Base-by-base conservation (phyloP, 768 basidiomycete genomes). In the Lactarius vividus region DNA sequence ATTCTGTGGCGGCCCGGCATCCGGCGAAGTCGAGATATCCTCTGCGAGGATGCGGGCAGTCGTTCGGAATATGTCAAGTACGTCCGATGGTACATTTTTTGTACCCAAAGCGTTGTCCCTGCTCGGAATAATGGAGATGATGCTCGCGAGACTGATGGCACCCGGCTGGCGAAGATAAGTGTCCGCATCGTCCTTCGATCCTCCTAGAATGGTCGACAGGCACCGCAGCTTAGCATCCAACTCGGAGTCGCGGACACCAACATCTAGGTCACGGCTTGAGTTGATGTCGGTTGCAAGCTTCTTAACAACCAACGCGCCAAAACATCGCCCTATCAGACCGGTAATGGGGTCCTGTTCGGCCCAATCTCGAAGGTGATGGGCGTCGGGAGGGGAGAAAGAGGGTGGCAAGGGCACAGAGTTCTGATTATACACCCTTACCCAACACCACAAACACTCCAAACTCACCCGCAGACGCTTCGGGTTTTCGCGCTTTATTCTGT, bases 361-460 rank as follows among this genome's bases (percentile, higher is more conserved):
- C n/a, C n/a, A n/a, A n/a, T 2, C 9, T 20, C n/a, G 20, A 44
- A 44, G 42, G 42, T 2, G 23, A 2, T 0, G 23, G n/a, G n/a
- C n/a, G n/a, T n/a, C n/a, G n/a, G n/a, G n/a, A n/a, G n/a, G n/a
- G n/a, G n/a, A n/a, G 3, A 4, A 31, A 33, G 33, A 10, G 33
- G 33, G 0, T 5, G 37, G 37, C 37, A 39, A 39, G 15, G 37
- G 15, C 0, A 39, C 37, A 13, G 37, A 39, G 37, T 39, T 39
- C 37, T 2, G 37, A 23, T 42, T 31, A 42, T 62, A 62, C 29
- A 28, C 61, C 39, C 23, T 56, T 40, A 26, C 54, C 13, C 53
- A 62, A 39, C 53, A 56, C 61, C 61, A 62, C 37, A 62, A n/a
- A 28, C 53, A 42, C 54, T 55, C 31, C 37, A 62, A 29, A 15